These are phyloP conservation scores for Diaporthe batatas DNA, from an alignment of 2,329 filamentous ascomycete species.

Conservation along the genomic window DNA sequence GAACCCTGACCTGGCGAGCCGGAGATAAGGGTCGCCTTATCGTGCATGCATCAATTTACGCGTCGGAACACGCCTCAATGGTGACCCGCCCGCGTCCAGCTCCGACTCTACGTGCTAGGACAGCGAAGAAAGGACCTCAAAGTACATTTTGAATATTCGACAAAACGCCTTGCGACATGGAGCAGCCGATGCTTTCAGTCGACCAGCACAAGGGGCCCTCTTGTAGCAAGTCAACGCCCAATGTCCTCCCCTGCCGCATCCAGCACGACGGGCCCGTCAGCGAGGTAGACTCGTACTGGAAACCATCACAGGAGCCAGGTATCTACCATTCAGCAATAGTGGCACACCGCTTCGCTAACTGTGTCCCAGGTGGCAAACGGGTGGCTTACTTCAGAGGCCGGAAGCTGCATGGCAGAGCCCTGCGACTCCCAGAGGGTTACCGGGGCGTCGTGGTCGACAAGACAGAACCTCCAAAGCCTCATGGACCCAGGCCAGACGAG, in stretches of 20 bases:
- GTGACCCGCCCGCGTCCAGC: conserved; percentile 7
- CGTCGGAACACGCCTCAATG: conserved; percentile 20
- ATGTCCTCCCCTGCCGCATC: conserved; percentile 85
- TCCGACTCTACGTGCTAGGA: neutral
- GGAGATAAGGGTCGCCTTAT: conserved; percentile 41
- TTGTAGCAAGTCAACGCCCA: conserved; percentile 64
- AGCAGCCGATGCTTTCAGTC: conserved; percentile 59
- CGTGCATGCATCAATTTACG: conserved; percentile 33
- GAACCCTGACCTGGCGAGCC: neutral
- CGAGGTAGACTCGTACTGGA: conserved; percentile 77
- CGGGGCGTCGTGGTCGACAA: conserved; percentile 72
- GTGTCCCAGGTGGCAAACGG: conserved; percentile 60
- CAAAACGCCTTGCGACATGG: conserved; percentile 50
- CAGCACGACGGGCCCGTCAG: conserved; percentile 82
- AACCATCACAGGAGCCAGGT: conserved; percentile 58
- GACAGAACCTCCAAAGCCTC: conserved; percentile 53
- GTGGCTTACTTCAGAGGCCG: conserved; percentile 83
- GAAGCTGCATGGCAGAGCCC: conserved; percentile 76
- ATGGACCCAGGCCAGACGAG: conserved; percentile 47
- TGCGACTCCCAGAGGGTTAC: conserved; percentile 80
- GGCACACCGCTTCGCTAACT: conserved; percentile 34
- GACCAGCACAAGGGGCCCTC: conserved; percentile 45
- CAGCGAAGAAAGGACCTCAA: neutral
- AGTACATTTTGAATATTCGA: neutral
- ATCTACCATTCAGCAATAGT: neutral